phyloP scores from a whole-genome alignment of 2,329 filamentous ascomycete genomes.

The Juglanconis sp. region DNA sequence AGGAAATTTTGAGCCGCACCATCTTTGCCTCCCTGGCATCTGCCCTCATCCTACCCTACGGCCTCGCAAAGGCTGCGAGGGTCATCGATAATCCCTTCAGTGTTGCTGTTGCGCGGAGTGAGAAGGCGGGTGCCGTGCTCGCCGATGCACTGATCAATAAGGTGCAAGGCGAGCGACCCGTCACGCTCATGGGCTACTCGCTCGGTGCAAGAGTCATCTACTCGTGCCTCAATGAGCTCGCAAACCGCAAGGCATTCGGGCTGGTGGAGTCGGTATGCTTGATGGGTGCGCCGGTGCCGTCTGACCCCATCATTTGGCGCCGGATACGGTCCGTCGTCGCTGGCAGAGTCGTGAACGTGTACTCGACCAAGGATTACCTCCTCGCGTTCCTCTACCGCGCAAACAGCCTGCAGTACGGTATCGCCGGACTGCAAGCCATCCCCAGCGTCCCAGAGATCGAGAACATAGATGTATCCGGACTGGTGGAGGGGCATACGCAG shows the following conservation, averaged over 20 bases:
- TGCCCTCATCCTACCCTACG: conserved; percentile 66
- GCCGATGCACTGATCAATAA: conserved; percentile 80
- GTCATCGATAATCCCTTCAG: conserved; percentile 80
- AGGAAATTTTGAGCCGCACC: conserved; percentile 71
- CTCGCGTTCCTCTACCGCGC: conserved; percentile 85
- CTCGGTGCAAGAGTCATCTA: conserved; percentile 81
- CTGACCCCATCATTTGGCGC: conserved; percentile 69
- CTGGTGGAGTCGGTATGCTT: conserved; percentile 80
- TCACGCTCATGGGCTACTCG: conserved; percentile 79
- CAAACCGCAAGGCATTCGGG: conserved; percentile 76
- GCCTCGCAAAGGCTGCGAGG: conserved; percentile 63
- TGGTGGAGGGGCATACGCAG: conserved; percentile 41
- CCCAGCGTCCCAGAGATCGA: conserved; percentile 64
- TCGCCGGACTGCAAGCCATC: conserved; percentile 78
- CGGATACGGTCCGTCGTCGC: conserved; percentile 74
- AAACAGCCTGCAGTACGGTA: conserved; percentile 75
- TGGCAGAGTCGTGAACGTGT: conserved; percentile 83
- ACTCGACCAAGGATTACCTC: conserved; percentile 81
- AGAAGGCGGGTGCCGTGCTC: conserved; percentile 76
- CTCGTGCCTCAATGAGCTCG: conserved; percentile 73
- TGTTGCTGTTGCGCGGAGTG: conserved; percentile 70
- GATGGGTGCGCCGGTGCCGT: conserved; percentile 77
- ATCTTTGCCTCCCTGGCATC: conserved; percentile 66
- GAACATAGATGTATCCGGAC: conserved; percentile 51
- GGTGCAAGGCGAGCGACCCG: conserved; percentile 76